Base-by-base conservation (phyloP, 345 rosid species). In the Syzygium grande region DNA sequence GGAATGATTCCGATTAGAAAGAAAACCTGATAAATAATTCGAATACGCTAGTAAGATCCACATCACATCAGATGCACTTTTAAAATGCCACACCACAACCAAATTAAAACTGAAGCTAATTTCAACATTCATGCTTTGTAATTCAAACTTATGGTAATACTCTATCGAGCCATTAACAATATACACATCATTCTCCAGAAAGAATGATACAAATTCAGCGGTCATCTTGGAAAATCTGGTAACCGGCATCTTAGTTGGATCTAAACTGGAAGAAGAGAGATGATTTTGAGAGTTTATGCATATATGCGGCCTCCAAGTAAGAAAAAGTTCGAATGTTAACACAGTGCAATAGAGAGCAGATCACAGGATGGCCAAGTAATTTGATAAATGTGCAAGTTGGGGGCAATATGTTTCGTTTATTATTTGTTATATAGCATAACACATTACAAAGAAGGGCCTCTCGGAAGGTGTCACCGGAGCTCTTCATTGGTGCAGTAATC, bases 1-100 rank as follows among this genome's bases (percentile, higher is more conserved):
- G 98, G 95, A 34, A 98, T 91, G 46, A 95, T 85, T 84, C 98
- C 99, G 1, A 96, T 89, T 84, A 95, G 90, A 91, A 95, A 94
- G 53, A 99, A 94, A 59, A 96, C 94, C 99, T 98, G 92, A 86
- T 89, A 86, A 87, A 23, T 30, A 63, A 34, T 61, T 34, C 41
- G 51, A 68, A 86, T 17, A 27, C 7, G 29, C 78, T 4, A 52
- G 55, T 55, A 51, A 63, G 21, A 25, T 52, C 15, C 65, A 51
- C 55, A 15, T 46, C 30, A 63, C 79, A 51, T 14, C 54, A 46
- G 65, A 51, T 53, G 9, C 51, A 13, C 49, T 21, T 30, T 54
- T 86, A 13, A 84, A 25, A 84, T 51, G 56, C 53, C 38, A 14
- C 15, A 25, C 85, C 56, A 49, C 6, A 52, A 46, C 53, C 53